phyloP scores from a whole-genome alignment of 2,329 filamentous ascomycete genomes.

The Chalaropsis ovoidea region DNA sequence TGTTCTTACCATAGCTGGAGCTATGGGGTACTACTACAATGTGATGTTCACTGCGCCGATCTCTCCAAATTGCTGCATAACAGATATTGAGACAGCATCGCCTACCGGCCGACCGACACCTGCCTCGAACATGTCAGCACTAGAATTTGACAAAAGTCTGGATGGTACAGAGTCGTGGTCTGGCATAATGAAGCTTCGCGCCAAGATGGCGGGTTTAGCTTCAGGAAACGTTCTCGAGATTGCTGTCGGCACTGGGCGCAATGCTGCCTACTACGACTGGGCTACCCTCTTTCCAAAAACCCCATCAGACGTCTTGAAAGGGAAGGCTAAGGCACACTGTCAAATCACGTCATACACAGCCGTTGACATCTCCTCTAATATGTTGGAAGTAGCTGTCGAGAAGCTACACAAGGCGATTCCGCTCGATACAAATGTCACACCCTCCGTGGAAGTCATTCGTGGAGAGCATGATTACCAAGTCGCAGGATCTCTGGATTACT shows the following conservation, averaged over 20 bases:
- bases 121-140: constrained; percentile 32
- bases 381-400: constrained; percentile 48
- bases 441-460: constrained; percentile 33
- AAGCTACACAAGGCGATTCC: constrained; percentile 41
- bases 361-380: constrained; percentile 50
- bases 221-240: constrained; percentile 52
- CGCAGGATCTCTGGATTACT: constrained; percentile 31
- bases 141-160: constrained; percentile 49
- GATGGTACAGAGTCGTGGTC: constrained; percentile 48
- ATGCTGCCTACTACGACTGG: constrained; percentile 52
- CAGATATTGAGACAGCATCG: neutral
- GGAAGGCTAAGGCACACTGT: neutral
- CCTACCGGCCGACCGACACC: constrained; percentile 21
- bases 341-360: constrained; percentile 48
- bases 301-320: constrained; percentile 16
- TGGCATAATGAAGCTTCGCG: constrained; percentile 45
- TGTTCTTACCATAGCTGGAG: constrained; percentile 15
- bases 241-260: constrained; percentile 53
- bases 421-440: constrained; percentile 33
- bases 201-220: constrained; percentile 40
- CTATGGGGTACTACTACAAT: constrained; percentile 22
- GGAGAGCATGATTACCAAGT: constrained; percentile 24
- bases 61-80: neutral
- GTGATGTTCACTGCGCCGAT: neutral
- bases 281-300: constrained; percentile 32